phyloP scores from a whole-genome alignment of 2,329 filamentous ascomycete species.

The Colletotrichum sp. region DNA sequence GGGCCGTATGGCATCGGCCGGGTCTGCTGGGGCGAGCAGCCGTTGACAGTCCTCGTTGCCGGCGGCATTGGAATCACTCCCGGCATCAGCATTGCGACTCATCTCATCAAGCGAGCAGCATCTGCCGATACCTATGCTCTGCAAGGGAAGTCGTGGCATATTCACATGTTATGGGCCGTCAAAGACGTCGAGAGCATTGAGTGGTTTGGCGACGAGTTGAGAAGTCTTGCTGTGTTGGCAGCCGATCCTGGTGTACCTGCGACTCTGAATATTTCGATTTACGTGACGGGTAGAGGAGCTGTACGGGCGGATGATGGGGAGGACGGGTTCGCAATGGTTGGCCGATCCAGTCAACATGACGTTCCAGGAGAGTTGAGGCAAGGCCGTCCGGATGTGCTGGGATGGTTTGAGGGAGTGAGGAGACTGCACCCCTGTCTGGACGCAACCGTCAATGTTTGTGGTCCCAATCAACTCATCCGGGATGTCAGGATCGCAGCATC shows the following conservation, averaged over 20 bases:
- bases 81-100: background rate
- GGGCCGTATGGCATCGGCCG: background rate
- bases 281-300: background rate
- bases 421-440: background rate
- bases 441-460: background rate
- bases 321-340: background rate
- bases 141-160: background rate
- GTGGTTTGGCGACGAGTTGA: background rate
- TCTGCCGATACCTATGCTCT: background rate
- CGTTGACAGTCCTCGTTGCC: background rate
- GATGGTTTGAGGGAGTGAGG: background rate
- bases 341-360: rapidly evolving
- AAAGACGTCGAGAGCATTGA: background rate
- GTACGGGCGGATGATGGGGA: background rate
- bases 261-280: background rate
- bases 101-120: background rate
- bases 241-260: background rate
- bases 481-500: background rate
- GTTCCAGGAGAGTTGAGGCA: background rate
- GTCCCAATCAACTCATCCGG: background rate
- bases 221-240: background rate
- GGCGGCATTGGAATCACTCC: background rate
- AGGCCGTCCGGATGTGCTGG: background rate
- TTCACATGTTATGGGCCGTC: background rate
- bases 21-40: background rate